phyloP scores from a whole-genome alignment of 768 basidiomycete species.

The Auricularia sp. region DNA sequence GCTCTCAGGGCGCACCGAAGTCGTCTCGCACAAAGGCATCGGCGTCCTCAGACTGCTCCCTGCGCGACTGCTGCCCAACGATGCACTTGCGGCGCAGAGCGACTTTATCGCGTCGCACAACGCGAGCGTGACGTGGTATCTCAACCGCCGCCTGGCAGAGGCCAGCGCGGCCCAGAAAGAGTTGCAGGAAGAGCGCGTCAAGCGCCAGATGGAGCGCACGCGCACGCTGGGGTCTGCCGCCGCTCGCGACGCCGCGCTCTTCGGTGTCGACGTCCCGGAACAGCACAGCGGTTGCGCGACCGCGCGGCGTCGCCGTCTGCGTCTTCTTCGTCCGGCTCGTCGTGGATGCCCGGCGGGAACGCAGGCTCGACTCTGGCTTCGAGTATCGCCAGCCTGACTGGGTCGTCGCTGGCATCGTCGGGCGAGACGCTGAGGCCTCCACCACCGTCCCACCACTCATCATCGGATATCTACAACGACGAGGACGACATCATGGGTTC shows the following conservation, averaged over 20 bases:
- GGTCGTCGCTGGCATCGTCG: conserved; percentile 12
- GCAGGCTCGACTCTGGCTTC: conserved; percentile 33
- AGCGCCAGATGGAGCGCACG: conserved; percentile 76
- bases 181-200: conserved; percentile 90
- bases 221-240: conserved; percentile 77
- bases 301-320: background rate
- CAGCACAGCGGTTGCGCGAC: background rate
- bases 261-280: conserved; percentile 24
- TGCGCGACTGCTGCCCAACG: conserved; percentile 48
- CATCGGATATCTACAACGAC: conserved; percentile 15
- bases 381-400: conserved; percentile 12
- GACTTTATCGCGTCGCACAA: conserved; percentile 83
- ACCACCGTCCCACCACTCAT: conserved; percentile 12
- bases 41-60: conserved; percentile 64
- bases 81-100: conserved; percentile 43
- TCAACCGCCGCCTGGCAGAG: conserved; percentile 70
- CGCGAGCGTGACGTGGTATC: conserved; percentile 85
- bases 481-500: conserved; percentile 28
- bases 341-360: conserved; percentile 23
- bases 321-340: background rate
- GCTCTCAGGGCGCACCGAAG: conserved; percentile 51
- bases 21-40: conserved; percentile 54
- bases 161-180: conserved; percentile 72
- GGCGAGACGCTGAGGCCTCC: conserved; percentile 11
- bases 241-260: conserved; percentile 47